These are phyloP conservation scores for Gossypium raimondii DNA, from an alignment of 345 rosid genomes.

Conservation along the genomic window DNA sequence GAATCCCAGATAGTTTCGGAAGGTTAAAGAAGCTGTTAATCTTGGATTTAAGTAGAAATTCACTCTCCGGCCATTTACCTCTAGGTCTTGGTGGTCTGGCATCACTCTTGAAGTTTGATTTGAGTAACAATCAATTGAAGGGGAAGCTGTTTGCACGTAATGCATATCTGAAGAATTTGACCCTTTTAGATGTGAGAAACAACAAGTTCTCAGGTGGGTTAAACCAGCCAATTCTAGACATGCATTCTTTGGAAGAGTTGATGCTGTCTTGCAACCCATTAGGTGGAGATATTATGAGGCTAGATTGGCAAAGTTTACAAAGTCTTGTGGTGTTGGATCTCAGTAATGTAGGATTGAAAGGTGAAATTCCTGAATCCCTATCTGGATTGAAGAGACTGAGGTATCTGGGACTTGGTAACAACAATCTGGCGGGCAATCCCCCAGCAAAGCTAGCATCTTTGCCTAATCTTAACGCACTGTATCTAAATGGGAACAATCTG, in stretches of 20 bases:
- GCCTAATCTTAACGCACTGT: conserved; percentile 59
- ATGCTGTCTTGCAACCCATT: conserved; percentile 58
- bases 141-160: conserved; percentile 50
- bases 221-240: conserved; percentile 45
- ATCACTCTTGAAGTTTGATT: conserved; percentile 77
- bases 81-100: conserved; percentile 43
- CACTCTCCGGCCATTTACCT: conserved; percentile 64
- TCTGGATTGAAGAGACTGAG: conserved; percentile 61
- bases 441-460: conserved; percentile 52
- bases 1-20: conserved; percentile 51
- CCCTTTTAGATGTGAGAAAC: conserved; percentile 72
- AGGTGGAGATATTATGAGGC: conserved; percentile 43
- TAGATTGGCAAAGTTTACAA: conserved; percentile 53
- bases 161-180: conserved; percentile 52
- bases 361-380: conserved; percentile 63
- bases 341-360: conserved; percentile 43
- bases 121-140: conserved; percentile 62
- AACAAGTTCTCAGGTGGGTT: conserved; percentile 72
- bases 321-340: conserved; percentile 68
- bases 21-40: conserved; percentile 51
- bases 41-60: conserved; percentile 72
- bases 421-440: conserved; percentile 57
- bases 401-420: conserved; percentile 68
- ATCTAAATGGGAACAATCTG: conserved; percentile 74
- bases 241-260: conserved; percentile 63